Conservation (phyloP, 352 stramenopile genomes). For the Phytophthora constricta region DNA sequence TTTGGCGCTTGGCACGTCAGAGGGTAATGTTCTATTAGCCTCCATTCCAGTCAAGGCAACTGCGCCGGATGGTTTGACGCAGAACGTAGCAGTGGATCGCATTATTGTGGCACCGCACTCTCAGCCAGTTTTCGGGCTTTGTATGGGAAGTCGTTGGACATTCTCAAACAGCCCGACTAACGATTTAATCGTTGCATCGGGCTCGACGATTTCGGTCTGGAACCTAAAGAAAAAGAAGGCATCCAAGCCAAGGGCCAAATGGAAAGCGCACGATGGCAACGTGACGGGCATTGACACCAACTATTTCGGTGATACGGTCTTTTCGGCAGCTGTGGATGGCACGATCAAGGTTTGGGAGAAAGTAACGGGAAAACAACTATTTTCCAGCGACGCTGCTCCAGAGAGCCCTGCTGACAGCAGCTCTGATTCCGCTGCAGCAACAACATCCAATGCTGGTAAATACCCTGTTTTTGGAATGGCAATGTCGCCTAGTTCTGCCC, state of each 20-base stretch:
- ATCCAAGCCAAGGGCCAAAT: slow-evolving; percentile 37
- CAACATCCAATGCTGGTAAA: slow-evolving; percentile 32
- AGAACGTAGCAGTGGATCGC: slow-evolving; percentile 44
- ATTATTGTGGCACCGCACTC: slow-evolving; percentile 59
- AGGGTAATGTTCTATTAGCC: slow-evolving; percentile 63
- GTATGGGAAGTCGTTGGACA: slow-evolving; percentile 56
- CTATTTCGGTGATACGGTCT: slow-evolving; percentile 71
- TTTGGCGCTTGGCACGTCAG: slow-evolving; percentile 67
- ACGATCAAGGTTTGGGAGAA: slow-evolving; percentile 72
- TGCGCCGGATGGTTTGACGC: slow-evolving; percentile 19
- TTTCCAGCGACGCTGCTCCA: slow-evolving; percentile 24
- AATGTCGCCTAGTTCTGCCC: slow-evolving; percentile 73
- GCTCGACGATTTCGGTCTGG: slow-evolving; percentile 77
- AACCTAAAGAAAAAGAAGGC: slow-evolving; percentile 63
- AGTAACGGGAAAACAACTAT: slow-evolving; percentile 33
- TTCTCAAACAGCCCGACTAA: slow-evolving; percentile 59
- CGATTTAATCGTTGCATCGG: slow-evolving; percentile 65
- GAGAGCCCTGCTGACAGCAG: slow-evolving; percentile 5
- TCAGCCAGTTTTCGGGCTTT: slow-evolving; percentile 69
- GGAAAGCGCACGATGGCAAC: slow-evolving; percentile 76
- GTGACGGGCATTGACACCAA: slow-evolving; percentile 65
- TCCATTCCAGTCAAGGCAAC: slow-evolving; percentile 40
- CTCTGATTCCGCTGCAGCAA: slow-evolving; percentile 2
- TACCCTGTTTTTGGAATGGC: slow-evolving; percentile 79
- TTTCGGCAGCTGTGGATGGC: slow-evolving; percentile 69